Percentiles rank a stretch among this genome's conserved stretches.
phyloP scores from a whole-genome alignment of 805 yeast genomes.

The Wickerhamomyces bisporus region DNA sequence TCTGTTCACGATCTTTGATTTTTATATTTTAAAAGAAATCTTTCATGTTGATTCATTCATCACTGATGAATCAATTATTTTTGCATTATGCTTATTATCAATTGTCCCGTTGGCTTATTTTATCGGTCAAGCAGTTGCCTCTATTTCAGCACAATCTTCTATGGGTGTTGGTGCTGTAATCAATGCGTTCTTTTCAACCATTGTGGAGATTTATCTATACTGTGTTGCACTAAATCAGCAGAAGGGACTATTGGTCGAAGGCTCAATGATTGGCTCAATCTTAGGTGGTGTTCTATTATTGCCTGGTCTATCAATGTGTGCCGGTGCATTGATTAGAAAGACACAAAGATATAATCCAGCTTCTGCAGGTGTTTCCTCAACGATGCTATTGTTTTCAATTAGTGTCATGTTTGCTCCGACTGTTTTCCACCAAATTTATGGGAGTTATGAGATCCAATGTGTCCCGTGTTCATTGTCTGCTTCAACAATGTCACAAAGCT shows the following conservation, averaged over 20 bases:
- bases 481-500: slow-evolving; percentile 30
- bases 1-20: slow-evolving; percentile 76
- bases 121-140: slow-evolving; percentile 99
- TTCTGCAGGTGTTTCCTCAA: slow-evolving; percentile 94
- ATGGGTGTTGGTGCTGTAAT: slow-evolving; percentile 99
- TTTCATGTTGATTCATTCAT: slow-evolving; percentile 26
- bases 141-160: slow-evolving; percentile 95
- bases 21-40: slow-evolving; percentile 51
- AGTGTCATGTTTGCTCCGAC: slow-evolving; percentile 93
- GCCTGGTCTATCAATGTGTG: slow-evolving; percentile 97
- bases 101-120: slow-evolving; percentile 93
- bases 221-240: slow-evolving; percentile 85
- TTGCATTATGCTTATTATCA: slow-evolving; percentile 71
- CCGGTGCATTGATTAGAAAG: slow-evolving; percentile 88
- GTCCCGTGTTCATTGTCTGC: slow-evolving; percentile 37
- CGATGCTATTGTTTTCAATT: slow-evolving; percentile 88
- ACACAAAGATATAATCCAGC: slow-evolving; percentile 95
- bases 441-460: slow-evolving; percentile 77
- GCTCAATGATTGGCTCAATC: slow-evolving; percentile 90
- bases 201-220: slow-evolving; percentile 88
- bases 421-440: slow-evolving; percentile 82
- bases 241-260: slow-evolving; percentile 89
- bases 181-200: slow-evolving; percentile 94
- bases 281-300: slow-evolving; percentile 85
- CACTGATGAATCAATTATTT: slow-evolving; percentile 62